Evolutionary conservation across 1,139 yeast species (phyloP).

Genomic region (Williopsis jadinii): DNA sequence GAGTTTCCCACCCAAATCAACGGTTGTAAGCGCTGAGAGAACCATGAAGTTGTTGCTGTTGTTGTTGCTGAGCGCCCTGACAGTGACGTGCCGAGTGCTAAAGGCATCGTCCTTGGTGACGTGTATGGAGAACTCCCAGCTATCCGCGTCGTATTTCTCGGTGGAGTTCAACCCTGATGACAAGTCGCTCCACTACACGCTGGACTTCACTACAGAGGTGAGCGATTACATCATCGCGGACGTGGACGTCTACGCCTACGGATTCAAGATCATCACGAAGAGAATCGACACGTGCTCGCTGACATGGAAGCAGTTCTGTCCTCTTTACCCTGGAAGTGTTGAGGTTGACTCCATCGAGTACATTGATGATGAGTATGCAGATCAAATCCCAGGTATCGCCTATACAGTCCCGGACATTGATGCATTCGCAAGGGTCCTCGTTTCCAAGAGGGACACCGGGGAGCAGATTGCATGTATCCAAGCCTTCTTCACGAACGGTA

Average conservation of each 20-base stretch:
- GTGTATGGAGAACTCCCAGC: conserved; percentile 62
- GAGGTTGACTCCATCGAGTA: conserved; percentile 62
- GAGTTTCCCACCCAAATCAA: no score
- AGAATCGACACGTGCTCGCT: conserved; percentile 49
- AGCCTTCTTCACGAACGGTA: conserved; percentile 62
- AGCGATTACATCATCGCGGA: conserved; percentile 51
- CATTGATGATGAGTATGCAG: conserved; percentile 37
- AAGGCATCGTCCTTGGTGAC: conserved; percentile 64
- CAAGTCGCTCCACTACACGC: conserved; percentile 49
- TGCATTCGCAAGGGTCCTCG: conserved; percentile 53
- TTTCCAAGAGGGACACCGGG: conserved; percentile 31
- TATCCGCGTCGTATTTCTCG: conserved; percentile 58
- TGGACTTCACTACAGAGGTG: conserved; percentile 57
- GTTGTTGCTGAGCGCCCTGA: conserved; percentile 4
- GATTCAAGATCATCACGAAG: conserved; percentile 53
- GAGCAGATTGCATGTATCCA: conserved; percentile 59
- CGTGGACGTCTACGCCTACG: conserved; percentile 67
- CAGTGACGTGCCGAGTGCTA: conserved; percentile 30
- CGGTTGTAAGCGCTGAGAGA: background rate
- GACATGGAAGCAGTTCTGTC: conserved; percentile 78
- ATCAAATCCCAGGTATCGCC: conserved; percentile 62
- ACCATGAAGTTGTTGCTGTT: conserved; percentile 7
- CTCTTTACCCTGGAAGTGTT: conserved; percentile 62
- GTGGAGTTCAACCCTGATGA: conserved; percentile 65
- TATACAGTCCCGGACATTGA: conserved; percentile 74